phyloP scores from a whole-genome alignment of 2,329 filamentous ascomycete species.

The Epichloe sibirici region DNA sequence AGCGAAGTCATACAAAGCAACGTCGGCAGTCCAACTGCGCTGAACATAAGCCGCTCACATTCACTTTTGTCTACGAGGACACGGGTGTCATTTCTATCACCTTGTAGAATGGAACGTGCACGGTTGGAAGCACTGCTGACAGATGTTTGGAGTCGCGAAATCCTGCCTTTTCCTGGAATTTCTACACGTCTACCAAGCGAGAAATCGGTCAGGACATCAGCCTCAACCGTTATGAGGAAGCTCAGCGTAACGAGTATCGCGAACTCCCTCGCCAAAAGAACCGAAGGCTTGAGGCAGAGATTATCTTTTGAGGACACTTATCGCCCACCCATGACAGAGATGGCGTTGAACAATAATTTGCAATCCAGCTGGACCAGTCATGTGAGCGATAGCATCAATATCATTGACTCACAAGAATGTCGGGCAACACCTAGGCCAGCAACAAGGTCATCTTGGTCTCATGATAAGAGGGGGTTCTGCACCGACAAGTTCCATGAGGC shows the following conservation, averaged over 20 bases:
- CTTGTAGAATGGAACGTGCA: slow-evolving; percentile 61
- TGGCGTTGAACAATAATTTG: not conserved
- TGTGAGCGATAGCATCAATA: not conserved
- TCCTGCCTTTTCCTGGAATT: slow-evolving; percentile 76
- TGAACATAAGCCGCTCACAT: slow-evolving; percentile 63
- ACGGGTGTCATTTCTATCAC: slow-evolving; percentile 57
- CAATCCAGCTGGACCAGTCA: not conserved
- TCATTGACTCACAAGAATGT: not conserved
- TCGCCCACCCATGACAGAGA: not conserved
- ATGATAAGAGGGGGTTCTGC: not conserved
- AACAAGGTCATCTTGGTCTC: slow-evolving; percentile 1
- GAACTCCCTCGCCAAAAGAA: slow-evolving; percentile 62
- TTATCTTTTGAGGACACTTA: slow-evolving; percentile 5
- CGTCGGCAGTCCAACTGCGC: slow-evolving; percentile 24
- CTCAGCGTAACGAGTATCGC: slow-evolving; percentile 73
- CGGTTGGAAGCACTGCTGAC: slow-evolving; percentile 61
- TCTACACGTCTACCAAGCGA: slow-evolving; percentile 51
- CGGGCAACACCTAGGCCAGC: not conserved
- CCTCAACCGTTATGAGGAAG: slow-evolving; percentile 78
- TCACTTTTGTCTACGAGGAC: slow-evolving; percentile 61
- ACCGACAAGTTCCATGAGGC: not conserved
- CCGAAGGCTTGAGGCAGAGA: slow-evolving; percentile 36
- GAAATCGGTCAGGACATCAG: slow-evolving; percentile 63
- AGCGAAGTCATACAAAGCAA: slow-evolving; percentile 49
- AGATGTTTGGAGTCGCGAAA: slow-evolving; percentile 75